Conservation (phyloP, 805 yeast genomes). For the Sugiyamaella smithiae region DNA sequence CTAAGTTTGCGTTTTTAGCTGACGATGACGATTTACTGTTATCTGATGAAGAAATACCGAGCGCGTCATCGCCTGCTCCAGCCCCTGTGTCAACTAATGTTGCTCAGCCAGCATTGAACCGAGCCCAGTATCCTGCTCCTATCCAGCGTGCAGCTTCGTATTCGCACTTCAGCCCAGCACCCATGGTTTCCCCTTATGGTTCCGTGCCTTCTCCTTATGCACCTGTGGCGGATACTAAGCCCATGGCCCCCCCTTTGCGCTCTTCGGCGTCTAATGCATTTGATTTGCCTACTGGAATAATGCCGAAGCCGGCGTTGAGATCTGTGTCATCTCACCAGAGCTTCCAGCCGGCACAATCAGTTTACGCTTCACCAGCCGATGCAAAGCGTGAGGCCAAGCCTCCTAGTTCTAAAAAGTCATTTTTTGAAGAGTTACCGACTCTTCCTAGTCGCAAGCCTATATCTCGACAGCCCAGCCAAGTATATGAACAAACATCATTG, state of each 20-base stretch:
- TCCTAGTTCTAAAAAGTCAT: conserved; percentile 38
- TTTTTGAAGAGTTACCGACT: conserved; percentile 60
- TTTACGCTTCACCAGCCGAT: conserved; percentile 19
- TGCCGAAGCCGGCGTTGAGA: conserved; percentile 28
- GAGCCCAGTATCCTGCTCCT: conserved; percentile 12
- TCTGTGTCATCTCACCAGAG: conserved; percentile 24
- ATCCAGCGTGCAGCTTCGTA: conserved; percentile 12
- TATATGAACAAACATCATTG: conserved; percentile 13
- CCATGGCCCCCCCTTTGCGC: conserved; percentile 15
- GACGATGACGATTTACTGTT: conserved; percentile 34
- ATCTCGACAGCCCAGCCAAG: conserved; percentile 17
- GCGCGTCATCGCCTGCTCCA: conserved; percentile 7
- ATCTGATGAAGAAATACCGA: conserved; percentile 28
- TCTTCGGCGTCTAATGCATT: conserved; percentile 31
- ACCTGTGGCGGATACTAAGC: conserved; percentile 3
- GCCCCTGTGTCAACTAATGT: conserved; percentile 4
- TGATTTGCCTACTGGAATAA: conserved; percentile 34
- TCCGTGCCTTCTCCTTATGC: conserved; percentile 12
- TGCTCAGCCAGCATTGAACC: conserved; percentile 11
- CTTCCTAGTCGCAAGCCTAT: conserved; percentile 28
- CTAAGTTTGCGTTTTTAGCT: conserved; percentile 30
- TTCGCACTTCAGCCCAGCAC: conserved; percentile 3
- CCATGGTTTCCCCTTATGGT: neutral
- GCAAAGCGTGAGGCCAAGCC: conserved; percentile 7
- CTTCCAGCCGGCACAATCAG: conserved; percentile 3